Evolutionary conservation across 2,329 filamentous ascomycete genomes (phyloP), one percentile per base, ranked within the genome.

Genomic region (Phaeomoniella chlamydospora): DNA sequence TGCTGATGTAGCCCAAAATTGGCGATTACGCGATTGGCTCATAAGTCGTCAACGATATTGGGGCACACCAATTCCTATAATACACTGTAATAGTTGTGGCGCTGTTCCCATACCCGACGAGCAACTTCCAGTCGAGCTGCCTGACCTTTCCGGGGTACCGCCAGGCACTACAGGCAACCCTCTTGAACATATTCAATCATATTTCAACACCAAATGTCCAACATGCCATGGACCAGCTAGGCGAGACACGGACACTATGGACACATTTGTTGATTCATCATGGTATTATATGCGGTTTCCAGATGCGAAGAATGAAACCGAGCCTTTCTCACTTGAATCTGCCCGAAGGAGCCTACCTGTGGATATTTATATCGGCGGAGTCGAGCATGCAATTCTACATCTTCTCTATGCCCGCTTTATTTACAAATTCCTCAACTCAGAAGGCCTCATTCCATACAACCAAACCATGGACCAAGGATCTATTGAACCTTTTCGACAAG

Each of bases 221-320:
- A 57, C 48, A 33, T 94, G 86, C 48, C 61, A 69, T 12, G 67
- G 70, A 1, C 59, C 73, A 15, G 86, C 83, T 4, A 80, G 75
- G 52, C 72, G 86, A 43, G 86, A 94, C 44, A 93, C 86, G 0
- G 86, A 94, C 53, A 94, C 86, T 2, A 93, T 94, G 86, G 86
- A 94, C 55, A 94, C 86, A 0, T 94, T 94, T 58, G 86, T 94
- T 41, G 86, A 93, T 58, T 93, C 85, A 2, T 92, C 85, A 37
- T 94, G 86, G 86, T 94, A 94, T 56, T 93, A 78, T 50, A 74
- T 87, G 59, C 73, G 84, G 10, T 93, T 85, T 47, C 58, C 77
- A 17, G 83, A 92, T 47, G 64, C 80, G 1, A 63, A 74, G 13
- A 87, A 90, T 45, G 45, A 63, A 11, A 49, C 67, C 2, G 53